Evolutionary conservation across 768 basidiomycete genomes (phyloP), one percentile per base, ranked within the genome.

Genomic region (Lentinula aciculospora): DNA sequence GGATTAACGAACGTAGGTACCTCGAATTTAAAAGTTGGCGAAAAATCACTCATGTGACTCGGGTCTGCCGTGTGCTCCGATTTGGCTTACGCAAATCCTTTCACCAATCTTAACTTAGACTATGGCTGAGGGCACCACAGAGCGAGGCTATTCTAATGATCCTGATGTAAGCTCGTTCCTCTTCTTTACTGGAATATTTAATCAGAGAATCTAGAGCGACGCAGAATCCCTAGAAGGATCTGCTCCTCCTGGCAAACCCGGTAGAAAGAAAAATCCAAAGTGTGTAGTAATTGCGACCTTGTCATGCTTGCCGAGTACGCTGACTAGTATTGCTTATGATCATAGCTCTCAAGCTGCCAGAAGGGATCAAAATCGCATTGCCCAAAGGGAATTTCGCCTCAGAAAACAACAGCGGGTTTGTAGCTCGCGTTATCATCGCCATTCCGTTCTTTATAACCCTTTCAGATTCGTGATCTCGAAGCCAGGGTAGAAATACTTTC

Each of bases 401-500:
- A 78, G 94, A 65, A 97, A 97, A 68, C 94, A 96, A 66, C 94
- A 95, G 62, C 79, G 88, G 69, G 88, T 87, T 58, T 8, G 53
- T 29, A 46, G 45, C 29, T 40, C 44, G 44, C 19, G 49, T 56
- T 29, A 34, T 54, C 8, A 5, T 19, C 19, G 31, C 37, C 36
- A 32, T n/a, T 15, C 13, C 44, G 19, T 51, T 59, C 31, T 29
- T 34, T 56, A 61, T 45, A 46, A 36, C 54, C n/a, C 19, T 56
- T 39, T 49, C 64, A 97, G 92, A 94, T 97, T 70, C 90, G 94
- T 21, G 94, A 97, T 72, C 83, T 97, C 36, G 94, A 97, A 73
- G 94, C 94, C 19, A 84, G 91, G 45, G 92, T 97, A n/a, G 94
- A 95, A 71, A 86, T 97, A 7, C 80, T 97, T 17, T 96, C 94